Evolutionary conservation across 2,329 filamentous ascomycete species (phyloP).

Genomic region (Tolypocladium paradoxum): DNA sequence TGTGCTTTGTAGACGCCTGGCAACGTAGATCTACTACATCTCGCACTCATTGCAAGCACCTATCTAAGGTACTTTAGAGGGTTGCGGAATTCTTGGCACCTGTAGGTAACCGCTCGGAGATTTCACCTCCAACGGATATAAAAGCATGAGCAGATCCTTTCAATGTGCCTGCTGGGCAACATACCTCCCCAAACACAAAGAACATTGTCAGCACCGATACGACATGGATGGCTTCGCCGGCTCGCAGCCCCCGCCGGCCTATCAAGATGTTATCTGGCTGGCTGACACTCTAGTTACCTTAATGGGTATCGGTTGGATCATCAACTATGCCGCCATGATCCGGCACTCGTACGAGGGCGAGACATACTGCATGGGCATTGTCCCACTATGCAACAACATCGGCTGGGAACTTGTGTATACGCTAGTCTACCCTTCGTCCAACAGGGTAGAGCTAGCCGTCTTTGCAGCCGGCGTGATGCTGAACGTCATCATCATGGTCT

Average conservation of each 20-base stretch:
- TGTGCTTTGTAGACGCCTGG: not conserved
- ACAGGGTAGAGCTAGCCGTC: constrained; percentile 5
- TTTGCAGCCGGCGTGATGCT: constrained; percentile 4
- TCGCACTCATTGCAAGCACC: not conserved
- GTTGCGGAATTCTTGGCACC: not conserved
- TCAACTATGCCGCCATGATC: constrained; percentile 8
- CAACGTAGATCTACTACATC: not conserved
- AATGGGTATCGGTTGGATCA: constrained; percentile 7
- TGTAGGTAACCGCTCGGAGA: too few relatives aligned
- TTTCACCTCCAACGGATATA: not conserved
- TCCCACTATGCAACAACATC: constrained; percentile 8
- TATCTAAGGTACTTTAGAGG: not conserved
- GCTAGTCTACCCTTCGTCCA: constrained; percentile 4
- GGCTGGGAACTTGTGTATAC: constrained; percentile 8
- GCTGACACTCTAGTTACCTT: constrained; percentile 4
- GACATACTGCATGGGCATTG: constrained; percentile 7
- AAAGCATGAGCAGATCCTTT: not conserved
- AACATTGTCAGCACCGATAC: not conserved
- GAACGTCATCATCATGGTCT: constrained; percentile 6
- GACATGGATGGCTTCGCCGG: constrained; percentile 7
- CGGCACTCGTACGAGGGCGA: constrained; percentile 4
- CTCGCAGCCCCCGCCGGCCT: constrained; percentile 3
- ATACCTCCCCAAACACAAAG: not conserved
- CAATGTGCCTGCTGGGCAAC: not conserved
- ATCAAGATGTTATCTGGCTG: constrained; percentile 5